Base-by-base conservation (phyloP, 345 rosid species). In the Hibiscus tridactylites region DNA sequence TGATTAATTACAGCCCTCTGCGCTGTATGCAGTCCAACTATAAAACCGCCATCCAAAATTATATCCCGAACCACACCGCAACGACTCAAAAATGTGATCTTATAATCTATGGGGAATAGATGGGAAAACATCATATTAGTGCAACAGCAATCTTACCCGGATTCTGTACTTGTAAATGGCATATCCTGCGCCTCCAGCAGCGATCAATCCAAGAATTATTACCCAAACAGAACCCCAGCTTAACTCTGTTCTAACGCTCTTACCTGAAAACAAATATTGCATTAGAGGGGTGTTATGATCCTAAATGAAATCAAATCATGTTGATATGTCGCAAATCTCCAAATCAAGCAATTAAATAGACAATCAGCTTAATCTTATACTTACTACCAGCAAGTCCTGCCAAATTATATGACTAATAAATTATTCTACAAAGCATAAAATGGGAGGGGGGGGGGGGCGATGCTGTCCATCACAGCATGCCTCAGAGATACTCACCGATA, bases 141-240 rank as follows among this genome's bases (percentile, higher is more conserved):
- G 31, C 1, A 64, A 64, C 1, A 37, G 53, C 47, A 31, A 54
- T 52, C 87, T 61, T 88, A 91, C 97, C 90, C 93, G 88, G 85
- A 95, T 88, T 74, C 99, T 89, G 81, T 92, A 87, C 69, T 95
- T 95, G 85, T 92, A 95, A 73, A 89, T 13, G 16, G 92, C 90
- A 80, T 86, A 95, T 79, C 91, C 99, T 29, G 83, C 86, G 74
- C 78, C 75, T 33, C 92, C 88, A 70, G 84, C 83, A 73, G 83
- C 87, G 44, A 86, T 88, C 76, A 95, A 66, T n/a, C 87, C 97
- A 31, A 92, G 83, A 61, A 95, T 68, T 37, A 89, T 75, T 42
- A 84, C 7, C 97, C 97, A 95, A 58, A 92, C 73, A 71, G 81
- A 81, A 79, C 93, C 80, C 93, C 89, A 89, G 82, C 94, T 75